Conservation (phyloP, 108 stramenopile genomes). For the Skeletonema menzelii region DNA sequence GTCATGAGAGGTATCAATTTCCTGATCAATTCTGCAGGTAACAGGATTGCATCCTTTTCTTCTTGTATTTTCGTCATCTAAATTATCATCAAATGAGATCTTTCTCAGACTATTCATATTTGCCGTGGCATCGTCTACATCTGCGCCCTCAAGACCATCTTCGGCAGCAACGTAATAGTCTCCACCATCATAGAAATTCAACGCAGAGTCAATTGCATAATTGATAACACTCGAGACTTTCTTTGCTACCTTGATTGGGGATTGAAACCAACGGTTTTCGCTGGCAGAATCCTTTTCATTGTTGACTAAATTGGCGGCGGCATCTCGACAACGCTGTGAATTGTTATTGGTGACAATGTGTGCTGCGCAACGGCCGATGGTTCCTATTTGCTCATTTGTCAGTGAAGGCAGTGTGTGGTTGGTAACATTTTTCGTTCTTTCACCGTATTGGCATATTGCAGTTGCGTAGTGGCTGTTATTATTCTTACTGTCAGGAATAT, state of each 20-base stretch:
- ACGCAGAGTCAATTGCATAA: not conserved
- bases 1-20: not conserved
- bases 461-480: not conserved
- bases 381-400: not conserved
- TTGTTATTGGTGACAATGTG: not conserved
- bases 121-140: conserved; percentile 7
- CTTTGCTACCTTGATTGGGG: not conserved
- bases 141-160: not conserved
- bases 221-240: not conserved
- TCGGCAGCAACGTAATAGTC: not conserved
- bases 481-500: not conserved
- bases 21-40: not conserved
- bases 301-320: not conserved
- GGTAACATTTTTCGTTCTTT: not conserved
- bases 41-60: not conserved
- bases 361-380: not conserved
- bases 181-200: not conserved
- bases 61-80: not conserved
- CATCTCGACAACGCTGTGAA: not conserved
- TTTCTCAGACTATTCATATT: not conserved
- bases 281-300: not conserved
- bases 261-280: not conserved
- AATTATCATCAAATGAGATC: not conserved
- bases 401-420: not conserved
- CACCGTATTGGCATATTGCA: no score